Evolutionary conservation across 73 alveolate species (phyloP).

Genomic region (Symbiodinium pilosum): DNA sequence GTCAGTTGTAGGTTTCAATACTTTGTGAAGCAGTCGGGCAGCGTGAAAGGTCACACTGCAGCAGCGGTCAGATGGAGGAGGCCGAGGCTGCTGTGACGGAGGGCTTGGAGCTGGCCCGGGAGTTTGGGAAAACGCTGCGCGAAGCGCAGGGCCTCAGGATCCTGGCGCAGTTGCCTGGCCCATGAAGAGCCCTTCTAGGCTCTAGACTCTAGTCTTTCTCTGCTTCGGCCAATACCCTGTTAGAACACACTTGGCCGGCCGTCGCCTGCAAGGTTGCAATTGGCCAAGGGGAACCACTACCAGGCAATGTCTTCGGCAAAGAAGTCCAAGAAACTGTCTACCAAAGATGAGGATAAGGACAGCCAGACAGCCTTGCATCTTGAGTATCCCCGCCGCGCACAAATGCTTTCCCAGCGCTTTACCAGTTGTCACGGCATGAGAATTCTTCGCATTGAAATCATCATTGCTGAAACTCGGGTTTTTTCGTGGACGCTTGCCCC

Average conservation of each 20-base stretch:
- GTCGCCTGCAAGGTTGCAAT: background rate
- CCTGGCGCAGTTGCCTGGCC: conserved; percentile 28
- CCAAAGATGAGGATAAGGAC: conserved; percentile 33
- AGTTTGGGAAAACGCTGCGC: conserved; percentile 55
- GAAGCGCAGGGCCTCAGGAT: conserved; percentile 55
- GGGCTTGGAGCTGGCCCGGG: conserved; percentile 69
- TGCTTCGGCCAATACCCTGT: background rate
- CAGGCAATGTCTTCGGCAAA: conserved; percentile 71
- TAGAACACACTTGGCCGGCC: background rate
- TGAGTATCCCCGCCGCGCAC: no score
- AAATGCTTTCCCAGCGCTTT: no score
- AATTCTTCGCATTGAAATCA: no score
- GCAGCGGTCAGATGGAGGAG: background rate
- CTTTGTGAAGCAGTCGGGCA: no score
- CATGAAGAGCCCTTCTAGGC: no score
- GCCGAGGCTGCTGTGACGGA: conserved; percentile 47
- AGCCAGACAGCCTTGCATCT: background rate
- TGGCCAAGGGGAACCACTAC: conserved; percentile 42
- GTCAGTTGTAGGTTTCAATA: no score
- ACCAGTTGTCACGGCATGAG: no score
- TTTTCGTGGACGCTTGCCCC: no score
- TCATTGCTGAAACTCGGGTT: no score
- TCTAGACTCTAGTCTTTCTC: no score
- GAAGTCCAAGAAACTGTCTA: conserved; percentile 59
- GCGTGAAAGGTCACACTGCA: conserved; percentile 24